Evolutionary conservation across 2,329 filamentous ascomycete species (phyloP).

Genomic region (Epichloe baconii): DNA sequence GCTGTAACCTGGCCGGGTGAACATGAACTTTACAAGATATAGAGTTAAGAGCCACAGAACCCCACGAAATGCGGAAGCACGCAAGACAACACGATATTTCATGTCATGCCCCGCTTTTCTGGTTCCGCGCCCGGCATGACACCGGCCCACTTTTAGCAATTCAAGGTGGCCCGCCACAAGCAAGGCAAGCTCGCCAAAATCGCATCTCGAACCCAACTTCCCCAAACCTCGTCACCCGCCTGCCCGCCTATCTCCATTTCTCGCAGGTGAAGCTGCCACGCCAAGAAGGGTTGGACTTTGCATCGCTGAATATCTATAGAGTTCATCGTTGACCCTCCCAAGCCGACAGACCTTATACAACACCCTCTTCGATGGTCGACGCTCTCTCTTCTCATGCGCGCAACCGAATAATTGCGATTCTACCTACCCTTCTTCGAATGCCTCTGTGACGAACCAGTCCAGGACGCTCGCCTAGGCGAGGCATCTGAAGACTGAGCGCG

Average conservation of each 20-base stretch:
- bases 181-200: background rate
- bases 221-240: background rate
- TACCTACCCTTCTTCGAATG: background rate
- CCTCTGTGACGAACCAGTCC: background rate
- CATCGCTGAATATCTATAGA: background rate
- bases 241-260: too few relatives aligned
- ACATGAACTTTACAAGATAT: background rate
- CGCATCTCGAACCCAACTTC: background rate
- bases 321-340: background rate
- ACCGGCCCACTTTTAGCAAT: too few relatives aligned
- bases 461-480: slow-evolving; percentile 5
- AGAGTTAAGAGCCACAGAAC: too few relatives aligned
- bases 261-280: too few relatives aligned
- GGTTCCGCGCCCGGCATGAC: too few relatives aligned
- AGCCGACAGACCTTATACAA: background rate
- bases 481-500: slow-evolving; percentile 1
- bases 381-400: background rate
- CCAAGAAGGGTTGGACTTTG: background rate
- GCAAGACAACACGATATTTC: too few relatives aligned
- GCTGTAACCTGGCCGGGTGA: background rate
- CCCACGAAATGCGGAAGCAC: too few relatives aligned
- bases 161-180: background rate
- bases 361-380: background rate
- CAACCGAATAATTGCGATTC: background rate
- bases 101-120: too few relatives aligned